Conservation (phyloP, 2,329 filamentous ascomycete species). For the Phyllosticta paracitricarpa region DNA sequence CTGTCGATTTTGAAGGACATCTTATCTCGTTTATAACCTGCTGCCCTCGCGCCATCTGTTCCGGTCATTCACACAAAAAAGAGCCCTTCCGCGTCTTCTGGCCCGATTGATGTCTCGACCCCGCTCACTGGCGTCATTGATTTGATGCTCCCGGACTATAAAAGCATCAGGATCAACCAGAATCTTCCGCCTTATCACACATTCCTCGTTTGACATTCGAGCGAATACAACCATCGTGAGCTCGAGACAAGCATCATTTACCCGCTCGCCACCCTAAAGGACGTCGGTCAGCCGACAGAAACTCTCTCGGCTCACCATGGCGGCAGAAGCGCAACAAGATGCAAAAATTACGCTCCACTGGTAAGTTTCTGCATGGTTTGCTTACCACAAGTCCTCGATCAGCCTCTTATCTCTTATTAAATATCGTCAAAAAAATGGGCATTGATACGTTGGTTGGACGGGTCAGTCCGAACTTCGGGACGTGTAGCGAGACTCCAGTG, state of each 20-base stretch:
- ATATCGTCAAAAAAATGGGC: neutral
- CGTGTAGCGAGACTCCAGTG: no score
- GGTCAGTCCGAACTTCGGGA: no score
- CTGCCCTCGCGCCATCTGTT: neutral
- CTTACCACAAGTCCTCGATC: neutral
- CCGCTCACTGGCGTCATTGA: neutral
- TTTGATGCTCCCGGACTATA: neutral
- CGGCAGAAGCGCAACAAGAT: slow-evolving; percentile 16
- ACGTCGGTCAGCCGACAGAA: neutral
- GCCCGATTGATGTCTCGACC: neutral
- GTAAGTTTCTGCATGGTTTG: slow-evolving; percentile 13
- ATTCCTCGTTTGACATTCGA: neutral
- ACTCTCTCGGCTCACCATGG: slow-evolving; percentile 7
- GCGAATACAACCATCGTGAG: no score
- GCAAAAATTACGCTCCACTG: slow-evolving; percentile 28
- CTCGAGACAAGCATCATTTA: no score
- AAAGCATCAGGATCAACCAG: neutral
- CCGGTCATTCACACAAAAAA: neutral
- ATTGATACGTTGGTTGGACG: no score
- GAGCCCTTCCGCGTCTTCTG: neutral
- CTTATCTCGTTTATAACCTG: neutral
- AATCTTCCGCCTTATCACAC: neutral
- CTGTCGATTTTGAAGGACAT: no score
- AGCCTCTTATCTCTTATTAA: neutral
- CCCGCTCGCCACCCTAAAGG: no score